Percentiles rank a stretch among this genome's conserved stretches.
These are phyloP conservation scores for Rusavskia elegans DNA, from an alignment of 495 filamentous ascomycete species.

Conservation along the genomic window DNA sequence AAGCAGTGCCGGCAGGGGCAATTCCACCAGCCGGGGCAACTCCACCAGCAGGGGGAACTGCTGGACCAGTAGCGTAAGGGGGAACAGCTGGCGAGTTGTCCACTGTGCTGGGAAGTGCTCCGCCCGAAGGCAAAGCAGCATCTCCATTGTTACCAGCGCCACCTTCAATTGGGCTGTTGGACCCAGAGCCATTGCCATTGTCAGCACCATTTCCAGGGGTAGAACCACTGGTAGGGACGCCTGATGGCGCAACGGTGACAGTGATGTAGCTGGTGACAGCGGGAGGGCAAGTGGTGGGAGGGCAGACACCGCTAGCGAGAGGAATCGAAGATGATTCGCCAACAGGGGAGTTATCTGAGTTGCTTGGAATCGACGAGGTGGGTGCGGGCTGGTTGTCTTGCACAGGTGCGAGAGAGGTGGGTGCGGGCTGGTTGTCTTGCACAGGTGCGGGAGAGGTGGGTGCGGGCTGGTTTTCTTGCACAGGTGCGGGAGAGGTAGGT, in stretches of 20 bases:
- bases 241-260: constrained; percentile 2
- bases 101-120: too few species aligned
- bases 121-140: too few species aligned
- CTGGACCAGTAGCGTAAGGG: constrained; percentile 1
- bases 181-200: too few species aligned
- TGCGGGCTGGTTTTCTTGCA: too few species aligned
- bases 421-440: too few species aligned
- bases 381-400: too few species aligned
- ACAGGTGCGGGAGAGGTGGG: too few species aligned
- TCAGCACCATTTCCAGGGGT: constrained; percentile 10
- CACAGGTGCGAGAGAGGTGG: too few species aligned
- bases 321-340: constrained; percentile 20
- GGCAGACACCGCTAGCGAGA: constrained; percentile 8
- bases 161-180: too few species aligned
- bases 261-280: constrained; percentile 6
- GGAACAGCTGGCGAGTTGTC: background rate
- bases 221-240: constrained; percentile 6
- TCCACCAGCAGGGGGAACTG: constrained; percentile 1
- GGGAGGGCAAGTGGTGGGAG: constrained; percentile 1
- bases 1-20: constrained; percentile 1
- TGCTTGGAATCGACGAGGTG: constrained; percentile 12
- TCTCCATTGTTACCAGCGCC: too few species aligned
- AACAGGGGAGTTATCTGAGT: background rate
- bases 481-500: too few species aligned
- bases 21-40: background rate